Percentiles rank a stretch among this genome's conserved stretches.
Evolutionary conservation across 257 asterid genomes (phyloP).

Genomic region (Marsdenia floribunda): DNA sequence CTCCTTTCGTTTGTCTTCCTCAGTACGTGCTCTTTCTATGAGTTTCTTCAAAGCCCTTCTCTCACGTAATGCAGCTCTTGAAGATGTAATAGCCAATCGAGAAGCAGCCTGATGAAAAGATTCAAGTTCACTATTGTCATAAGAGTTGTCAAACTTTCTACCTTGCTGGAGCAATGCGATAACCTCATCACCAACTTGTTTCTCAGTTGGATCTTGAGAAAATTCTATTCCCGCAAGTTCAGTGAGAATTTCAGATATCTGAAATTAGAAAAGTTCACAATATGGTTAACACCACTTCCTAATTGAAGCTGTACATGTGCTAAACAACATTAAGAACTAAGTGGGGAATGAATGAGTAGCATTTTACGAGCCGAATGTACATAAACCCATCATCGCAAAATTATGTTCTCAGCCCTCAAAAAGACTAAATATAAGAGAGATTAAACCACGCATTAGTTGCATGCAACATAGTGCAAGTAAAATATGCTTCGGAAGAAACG

Average conservation of each 20-base stretch:
- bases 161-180: conserved; percentile 91
- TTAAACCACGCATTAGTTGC: background rate
- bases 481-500: background rate
- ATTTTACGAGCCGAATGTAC: background rate
- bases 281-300: conserved; percentile 22
- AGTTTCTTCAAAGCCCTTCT: conserved; percentile 92
- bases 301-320: background rate
- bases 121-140: conserved; percentile 80
- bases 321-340: background rate
- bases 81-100: conserved; percentile 82
- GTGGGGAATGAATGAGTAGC: background rate
- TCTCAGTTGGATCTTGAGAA: conserved; percentile 73
- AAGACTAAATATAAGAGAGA: background rate
- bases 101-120: conserved; percentile 92
- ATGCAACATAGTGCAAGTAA: background rate
- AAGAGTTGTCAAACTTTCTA: conserved; percentile 53
- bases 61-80: conserved; percentile 92
- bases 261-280: conserved; percentile 22
- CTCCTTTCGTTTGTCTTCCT: conserved; percentile 91
- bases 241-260: conserved; percentile 70
- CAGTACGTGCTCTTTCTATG: conserved; percentile 78
- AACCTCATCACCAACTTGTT: conserved; percentile 83
- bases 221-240: conserved; percentile 74
- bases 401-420: background rate
- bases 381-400: background rate